phyloP scores from a whole-genome alignment of 768 basidiomycete genomes.

The Auricularia sp. region DNA sequence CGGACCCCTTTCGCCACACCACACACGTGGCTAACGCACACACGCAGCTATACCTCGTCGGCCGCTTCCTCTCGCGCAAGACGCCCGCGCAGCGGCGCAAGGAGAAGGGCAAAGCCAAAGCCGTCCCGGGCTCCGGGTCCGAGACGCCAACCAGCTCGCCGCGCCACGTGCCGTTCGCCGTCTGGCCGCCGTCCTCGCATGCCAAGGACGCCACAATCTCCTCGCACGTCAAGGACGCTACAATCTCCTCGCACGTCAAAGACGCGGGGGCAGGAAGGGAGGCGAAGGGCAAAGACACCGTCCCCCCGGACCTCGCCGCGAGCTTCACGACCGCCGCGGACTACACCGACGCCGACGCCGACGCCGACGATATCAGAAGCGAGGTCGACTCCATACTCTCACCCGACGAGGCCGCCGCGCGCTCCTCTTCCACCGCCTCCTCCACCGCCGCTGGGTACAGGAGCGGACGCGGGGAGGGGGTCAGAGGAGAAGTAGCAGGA shows the following conservation, averaged over 20 bases:
- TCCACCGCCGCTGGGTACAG: too few species aligned
- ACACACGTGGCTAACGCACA: background rate
- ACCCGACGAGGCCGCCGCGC: background rate
- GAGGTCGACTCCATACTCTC: background rate
- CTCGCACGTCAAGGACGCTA: background rate
- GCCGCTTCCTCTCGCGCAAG: background rate
- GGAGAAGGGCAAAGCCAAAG: background rate
- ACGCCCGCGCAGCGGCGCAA: background rate
- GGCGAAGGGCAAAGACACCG: too few species aligned
- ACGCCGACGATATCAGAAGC: too few species aligned
- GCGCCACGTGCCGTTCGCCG: background rate
- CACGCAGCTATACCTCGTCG: background rate
- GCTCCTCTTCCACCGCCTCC: background rate
- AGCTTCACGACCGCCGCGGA: background rate
- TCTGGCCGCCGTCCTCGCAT: background rate
- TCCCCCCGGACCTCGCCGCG: background rate
- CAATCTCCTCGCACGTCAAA: background rate
- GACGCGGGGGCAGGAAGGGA: background rate
- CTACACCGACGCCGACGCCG: background rate
- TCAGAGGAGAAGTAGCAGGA: too few species aligned
- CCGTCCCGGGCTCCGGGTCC: too few species aligned
- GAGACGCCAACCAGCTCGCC: background rate
- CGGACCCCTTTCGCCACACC: too few species aligned
- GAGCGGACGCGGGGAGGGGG: too few species aligned
- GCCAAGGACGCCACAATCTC: background rate